These are phyloP conservation scores for Lichtheimia ornata DNA, from an alignment of 371 early-diverging fungal genomes.

Conservation along the genomic window DNA sequence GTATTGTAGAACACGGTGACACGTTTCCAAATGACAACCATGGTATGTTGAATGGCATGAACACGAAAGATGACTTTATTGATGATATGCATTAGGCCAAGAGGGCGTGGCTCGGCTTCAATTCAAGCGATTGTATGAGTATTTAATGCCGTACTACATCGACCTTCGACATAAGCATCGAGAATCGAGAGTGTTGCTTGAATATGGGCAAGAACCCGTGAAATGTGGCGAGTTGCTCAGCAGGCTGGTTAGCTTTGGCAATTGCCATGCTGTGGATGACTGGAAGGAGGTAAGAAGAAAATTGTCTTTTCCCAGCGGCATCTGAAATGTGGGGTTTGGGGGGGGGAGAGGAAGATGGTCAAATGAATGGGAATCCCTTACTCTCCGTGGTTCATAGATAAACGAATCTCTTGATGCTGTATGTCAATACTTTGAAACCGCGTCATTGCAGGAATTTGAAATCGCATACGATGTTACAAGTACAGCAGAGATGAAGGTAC, in stretches of 20 bases:
- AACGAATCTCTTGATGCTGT: constrained; percentile 61
- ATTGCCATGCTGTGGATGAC: constrained; percentile 53
- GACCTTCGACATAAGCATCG: constrained; percentile 68
- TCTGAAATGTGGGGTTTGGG: constrained; percentile 4
- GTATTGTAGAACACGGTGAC: too few relatives aligned
- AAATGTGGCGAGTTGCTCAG: constrained; percentile 69
- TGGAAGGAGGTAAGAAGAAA: constrained; percentile 46
- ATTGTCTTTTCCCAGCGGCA: neutral
- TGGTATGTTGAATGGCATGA: too few relatives aligned
- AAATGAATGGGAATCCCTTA: too few relatives aligned
- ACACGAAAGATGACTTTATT: too few relatives aligned
- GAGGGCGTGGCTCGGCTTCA: constrained; percentile 60
- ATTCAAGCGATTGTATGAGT: constrained; percentile 65
- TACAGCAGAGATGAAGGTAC: constrained; percentile 60
- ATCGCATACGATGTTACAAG: constrained; percentile 73
- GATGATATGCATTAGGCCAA: constrained; percentile 23
- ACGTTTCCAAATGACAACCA: too few relatives aligned
- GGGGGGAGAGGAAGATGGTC: neutral
- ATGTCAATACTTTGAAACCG: constrained; percentile 80
- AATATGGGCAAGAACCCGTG: constrained; percentile 63
- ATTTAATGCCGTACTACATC: constrained; percentile 70
- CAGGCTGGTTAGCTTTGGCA: constrained; percentile 57
- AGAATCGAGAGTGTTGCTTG: constrained; percentile 72
- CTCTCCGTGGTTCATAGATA: constrained; percentile 1
- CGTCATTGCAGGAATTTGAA: constrained; percentile 79